These are phyloP conservation scores for Sporothrix brasiliensis DNA, from an alignment of 2,329 filamentous ascomycete genomes.

Conservation along the genomic window DNA sequence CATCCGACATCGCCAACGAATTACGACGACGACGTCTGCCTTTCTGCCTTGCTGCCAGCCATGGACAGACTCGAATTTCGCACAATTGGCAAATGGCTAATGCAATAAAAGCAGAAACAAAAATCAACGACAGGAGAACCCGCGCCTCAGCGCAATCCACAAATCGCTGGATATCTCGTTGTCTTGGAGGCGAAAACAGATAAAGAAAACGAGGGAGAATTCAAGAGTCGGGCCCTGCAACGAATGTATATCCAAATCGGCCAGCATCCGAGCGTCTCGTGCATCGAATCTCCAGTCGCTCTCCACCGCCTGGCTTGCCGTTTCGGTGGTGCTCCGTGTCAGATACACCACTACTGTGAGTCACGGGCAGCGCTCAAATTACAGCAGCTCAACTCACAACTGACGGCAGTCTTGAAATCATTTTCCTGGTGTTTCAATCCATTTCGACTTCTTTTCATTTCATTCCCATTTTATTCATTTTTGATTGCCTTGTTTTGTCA, in stretches of 20 bases:
- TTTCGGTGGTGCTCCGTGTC: background rate
- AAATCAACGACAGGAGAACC: too few species aligned
- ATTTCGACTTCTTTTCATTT: background rate
- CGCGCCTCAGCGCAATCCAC: constrained; percentile 1
- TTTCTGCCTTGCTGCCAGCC: background rate
- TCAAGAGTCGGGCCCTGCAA: background rate
- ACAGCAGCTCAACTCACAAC: background rate
- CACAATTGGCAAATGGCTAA: background rate
- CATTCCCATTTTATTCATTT: background rate
- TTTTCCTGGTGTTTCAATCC: background rate
- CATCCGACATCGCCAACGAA: constrained; percentile 16
- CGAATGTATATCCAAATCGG: background rate
- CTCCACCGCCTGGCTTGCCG: constrained; percentile 2
- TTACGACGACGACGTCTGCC: constrained; percentile 17
- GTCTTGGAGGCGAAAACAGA: background rate
- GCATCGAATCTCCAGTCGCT: constrained; percentile 21
- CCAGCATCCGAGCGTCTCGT: constrained; percentile 18
- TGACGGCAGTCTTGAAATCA: background rate
- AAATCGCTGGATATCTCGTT: background rate
- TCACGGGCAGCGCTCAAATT: constrained; percentile 8
- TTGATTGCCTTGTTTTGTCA: background rate
- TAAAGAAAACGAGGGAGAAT: background rate
- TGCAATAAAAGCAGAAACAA: background rate
- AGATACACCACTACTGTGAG: background rate
- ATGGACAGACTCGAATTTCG: background rate